phyloP scores from a whole-genome alignment of 257 asterid species.

The Solanum pinnatisectum region DNA sequence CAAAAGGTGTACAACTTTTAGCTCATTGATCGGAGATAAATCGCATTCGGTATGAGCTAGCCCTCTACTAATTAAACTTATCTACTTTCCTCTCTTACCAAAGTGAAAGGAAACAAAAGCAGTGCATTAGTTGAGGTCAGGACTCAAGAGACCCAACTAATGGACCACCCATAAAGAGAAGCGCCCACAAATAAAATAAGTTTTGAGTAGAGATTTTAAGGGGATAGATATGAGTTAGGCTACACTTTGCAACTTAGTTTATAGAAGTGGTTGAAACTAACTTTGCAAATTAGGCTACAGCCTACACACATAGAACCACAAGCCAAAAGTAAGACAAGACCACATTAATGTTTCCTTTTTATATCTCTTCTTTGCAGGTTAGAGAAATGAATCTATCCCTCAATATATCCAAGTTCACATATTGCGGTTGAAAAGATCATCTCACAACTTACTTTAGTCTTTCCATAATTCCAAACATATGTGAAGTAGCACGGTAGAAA shows the following conservation, averaged over 20 bases:
- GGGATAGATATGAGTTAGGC: background rate
- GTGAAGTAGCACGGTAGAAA: background rate
- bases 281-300: background rate
- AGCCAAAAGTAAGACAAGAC: background rate
- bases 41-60: background rate
- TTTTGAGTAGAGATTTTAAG: background rate
- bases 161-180: background rate
- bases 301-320: background rate
- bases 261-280: background rate
- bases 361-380: background rate
- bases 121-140: background rate
- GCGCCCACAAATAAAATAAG: background rate
- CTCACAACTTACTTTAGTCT: background rate
- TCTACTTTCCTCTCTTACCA: background rate
- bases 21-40: background rate
- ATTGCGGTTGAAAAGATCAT: background rate
- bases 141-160: background rate
- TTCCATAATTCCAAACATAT: background rate
- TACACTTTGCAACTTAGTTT: background rate
- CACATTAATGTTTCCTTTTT: background rate
- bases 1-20: background rate
- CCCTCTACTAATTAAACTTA: background rate
- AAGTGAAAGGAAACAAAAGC: background rate
- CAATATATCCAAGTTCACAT: background rate
- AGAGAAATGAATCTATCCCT: background rate